A percentile compares a stretch with the other conserved stretches of the same genome.
phyloP scores from a whole-genome alignment of 2,329 filamentous ascomycete species.

The Colletotrichum liaoningense region DNA sequence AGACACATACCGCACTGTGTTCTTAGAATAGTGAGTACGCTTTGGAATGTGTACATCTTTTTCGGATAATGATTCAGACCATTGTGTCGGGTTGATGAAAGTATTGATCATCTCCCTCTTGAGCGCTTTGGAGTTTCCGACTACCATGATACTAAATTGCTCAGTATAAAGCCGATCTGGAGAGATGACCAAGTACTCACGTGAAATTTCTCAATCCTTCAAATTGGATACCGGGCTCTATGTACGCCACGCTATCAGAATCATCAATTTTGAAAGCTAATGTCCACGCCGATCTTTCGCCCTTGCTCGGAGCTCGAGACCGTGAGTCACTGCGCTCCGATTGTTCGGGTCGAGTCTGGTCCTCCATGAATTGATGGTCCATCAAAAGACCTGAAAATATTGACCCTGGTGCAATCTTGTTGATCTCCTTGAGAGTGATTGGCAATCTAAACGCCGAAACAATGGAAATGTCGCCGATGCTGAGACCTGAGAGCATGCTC shows the following conservation, averaged over 20 bases:
- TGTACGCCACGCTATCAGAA: background rate
- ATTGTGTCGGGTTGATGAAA: background rate
- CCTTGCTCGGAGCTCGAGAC: background rate
- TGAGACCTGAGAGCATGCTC: background rate
- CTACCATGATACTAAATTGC: background rate
- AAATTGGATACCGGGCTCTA: background rate
- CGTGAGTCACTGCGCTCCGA: rapidly evolving
- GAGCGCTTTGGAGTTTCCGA: background rate
- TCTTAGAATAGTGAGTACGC: rapidly evolving
- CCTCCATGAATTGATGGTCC: background rate
- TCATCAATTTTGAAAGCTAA: background rate
- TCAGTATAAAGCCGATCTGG: background rate
- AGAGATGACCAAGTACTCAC: background rate
- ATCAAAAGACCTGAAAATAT: background rate
- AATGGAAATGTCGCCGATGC: background rate
- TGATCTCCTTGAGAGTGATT: background rate
- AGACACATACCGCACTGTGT: background rate
- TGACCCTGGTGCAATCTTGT: background rate
- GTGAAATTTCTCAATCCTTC: background rate
- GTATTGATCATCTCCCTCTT: background rate
- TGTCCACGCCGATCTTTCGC: rapidly evolving
- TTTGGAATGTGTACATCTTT: background rate
- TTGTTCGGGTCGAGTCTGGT: rapidly evolving
- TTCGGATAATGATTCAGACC: background rate
- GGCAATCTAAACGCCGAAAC: background rate